These are phyloP conservation scores for Pulicaria dysenterica DNA, from an alignment of 129 eudicot genomes.

Conservation along the genomic window DNA sequence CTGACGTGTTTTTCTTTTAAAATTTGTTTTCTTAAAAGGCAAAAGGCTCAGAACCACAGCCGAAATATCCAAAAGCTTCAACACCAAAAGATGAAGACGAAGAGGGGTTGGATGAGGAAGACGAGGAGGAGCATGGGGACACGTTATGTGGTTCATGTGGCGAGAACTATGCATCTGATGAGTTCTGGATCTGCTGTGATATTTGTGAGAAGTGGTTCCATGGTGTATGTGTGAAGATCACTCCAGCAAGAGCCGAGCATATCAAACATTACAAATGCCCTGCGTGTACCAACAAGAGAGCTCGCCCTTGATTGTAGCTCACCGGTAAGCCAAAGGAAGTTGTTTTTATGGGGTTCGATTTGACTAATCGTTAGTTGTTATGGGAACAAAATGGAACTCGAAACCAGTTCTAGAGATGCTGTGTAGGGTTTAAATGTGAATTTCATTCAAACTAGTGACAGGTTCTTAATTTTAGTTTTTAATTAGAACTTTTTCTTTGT, in stretches of 20 bases:
- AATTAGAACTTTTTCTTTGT: constrained; percentile 31
- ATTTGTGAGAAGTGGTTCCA: constrained; percentile 68
- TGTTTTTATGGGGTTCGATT: constrained; percentile 24
- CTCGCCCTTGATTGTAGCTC: constrained; percentile 43
- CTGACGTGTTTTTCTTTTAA: neutral
- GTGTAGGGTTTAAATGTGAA: constrained; percentile 40
- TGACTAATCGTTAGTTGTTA: constrained; percentile 29
- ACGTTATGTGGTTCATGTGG: constrained; percentile 66
- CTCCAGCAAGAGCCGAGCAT: constrained; percentile 70
- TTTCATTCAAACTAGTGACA: constrained; percentile 36
- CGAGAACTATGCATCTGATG: constrained; percentile 58
- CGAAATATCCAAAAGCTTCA: constrained; percentile 43
- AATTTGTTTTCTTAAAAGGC: constrained; percentile 22
- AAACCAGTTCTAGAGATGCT: constrained; percentile 23
- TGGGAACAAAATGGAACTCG: constrained; percentile 17
- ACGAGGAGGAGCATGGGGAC: constrained; percentile 67
- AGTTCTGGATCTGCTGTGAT: constrained; percentile 72
- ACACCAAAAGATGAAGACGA: constrained; percentile 56
- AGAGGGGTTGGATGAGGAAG: constrained; percentile 56
- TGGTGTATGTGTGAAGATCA: constrained; percentile 60
- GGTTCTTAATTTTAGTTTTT: constrained; percentile 33
- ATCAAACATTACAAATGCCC: constrained; percentile 74
- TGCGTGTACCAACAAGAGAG: constrained; percentile 64
- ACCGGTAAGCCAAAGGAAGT: constrained; percentile 21
- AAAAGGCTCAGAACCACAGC: constrained; percentile 47